A percentile compares a stretch with the other conserved stretches of the same genome.
These are phyloP conservation scores for Halenospora varia DNA, from an alignment of 495 filamentous ascomycete genomes.

Conservation along the genomic window DNA sequence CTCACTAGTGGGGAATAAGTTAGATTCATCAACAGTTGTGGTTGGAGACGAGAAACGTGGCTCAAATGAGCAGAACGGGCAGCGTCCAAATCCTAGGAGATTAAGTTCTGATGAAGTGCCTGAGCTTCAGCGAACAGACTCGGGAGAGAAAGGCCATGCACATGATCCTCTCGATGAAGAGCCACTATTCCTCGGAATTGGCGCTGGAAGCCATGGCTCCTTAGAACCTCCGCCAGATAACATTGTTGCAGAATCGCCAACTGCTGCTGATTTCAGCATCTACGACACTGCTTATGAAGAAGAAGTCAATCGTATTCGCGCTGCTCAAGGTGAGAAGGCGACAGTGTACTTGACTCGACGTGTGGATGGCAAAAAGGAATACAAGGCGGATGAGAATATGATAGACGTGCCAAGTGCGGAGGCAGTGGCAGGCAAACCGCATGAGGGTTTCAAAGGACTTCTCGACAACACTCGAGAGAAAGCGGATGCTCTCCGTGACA, in stretches of 20 bases:
- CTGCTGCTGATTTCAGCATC: slow-evolving; percentile 74
- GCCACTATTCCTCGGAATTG: slow-evolving; percentile 66
- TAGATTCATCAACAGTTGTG: slow-evolving; percentile 9
- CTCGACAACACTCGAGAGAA: slow-evolving; percentile 20
- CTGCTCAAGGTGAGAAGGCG: slow-evolving; percentile 19
- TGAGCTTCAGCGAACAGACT: slow-evolving; percentile 3
- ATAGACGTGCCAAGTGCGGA: slow-evolving; percentile 4
- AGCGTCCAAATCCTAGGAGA: not conserved
- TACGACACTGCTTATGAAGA: slow-evolving; percentile 83
- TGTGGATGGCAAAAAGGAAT: slow-evolving; percentile 23
- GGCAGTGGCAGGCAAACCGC: slow-evolving; percentile 2
- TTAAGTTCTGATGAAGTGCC: slow-evolving; percentile 35
- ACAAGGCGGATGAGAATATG: slow-evolving; percentile 21
- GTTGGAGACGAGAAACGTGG: not conserved
- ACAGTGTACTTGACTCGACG: slow-evolving; percentile 25
- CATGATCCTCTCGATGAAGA: slow-evolving; percentile 58
- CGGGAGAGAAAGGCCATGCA: slow-evolving; percentile 55
- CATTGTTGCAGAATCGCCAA: slow-evolving; percentile 79
- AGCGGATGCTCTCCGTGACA: not conserved
- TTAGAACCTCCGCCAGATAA: slow-evolving; percentile 30
- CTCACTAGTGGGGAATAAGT: slow-evolving; percentile 6
- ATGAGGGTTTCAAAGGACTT: slow-evolving; percentile 18
- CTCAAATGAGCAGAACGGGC: not conserved
- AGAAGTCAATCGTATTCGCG: slow-evolving; percentile 69
- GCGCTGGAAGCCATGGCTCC: slow-evolving; percentile 48